phyloP scores from a whole-genome alignment of 2,329 filamentous ascomycete species.

The Arthrobotrys sinensis region DNA sequence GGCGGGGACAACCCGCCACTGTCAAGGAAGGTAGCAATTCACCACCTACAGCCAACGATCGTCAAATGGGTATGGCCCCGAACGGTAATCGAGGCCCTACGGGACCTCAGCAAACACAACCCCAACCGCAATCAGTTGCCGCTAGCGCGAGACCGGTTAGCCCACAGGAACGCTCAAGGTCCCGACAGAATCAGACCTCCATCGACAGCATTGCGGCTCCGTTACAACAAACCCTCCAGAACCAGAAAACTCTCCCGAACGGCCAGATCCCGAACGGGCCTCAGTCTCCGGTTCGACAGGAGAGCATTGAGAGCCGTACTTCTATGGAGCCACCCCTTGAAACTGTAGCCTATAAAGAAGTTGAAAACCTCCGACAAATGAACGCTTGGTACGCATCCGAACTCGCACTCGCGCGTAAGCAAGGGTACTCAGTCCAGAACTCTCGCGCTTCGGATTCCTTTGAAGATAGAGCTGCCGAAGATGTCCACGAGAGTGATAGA shows the following conservation, averaged over 20 bases:
- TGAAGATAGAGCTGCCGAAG: slow-evolving; percentile 82
- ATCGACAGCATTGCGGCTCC: slow-evolving; percentile 50
- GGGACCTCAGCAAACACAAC: slow-evolving; percentile 14
- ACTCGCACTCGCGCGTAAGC: slow-evolving; percentile 88
- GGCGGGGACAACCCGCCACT: slow-evolving; percentile 33
- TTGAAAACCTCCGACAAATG: slow-evolving; percentile 85
- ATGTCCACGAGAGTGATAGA: slow-evolving; percentile 91
- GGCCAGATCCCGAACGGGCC: slow-evolving; percentile 47
- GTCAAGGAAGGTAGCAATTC: slow-evolving; percentile 47
- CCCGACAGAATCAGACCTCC: slow-evolving; percentile 61
- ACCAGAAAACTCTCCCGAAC: slow-evolving; percentile 44
- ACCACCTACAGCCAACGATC: slow-evolving; percentile 61
- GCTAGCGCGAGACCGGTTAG: slow-evolving; percentile 32
- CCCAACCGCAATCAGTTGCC: slow-evolving; percentile 7
- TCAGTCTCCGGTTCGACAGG: slow-evolving; percentile 46
- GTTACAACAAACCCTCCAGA: slow-evolving; percentile 42
- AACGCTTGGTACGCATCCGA: slow-evolving; percentile 99
- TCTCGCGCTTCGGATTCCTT: slow-evolving; percentile 78
- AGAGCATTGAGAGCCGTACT: slow-evolving; percentile 37
- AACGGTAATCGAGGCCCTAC: slow-evolving; percentile 51
- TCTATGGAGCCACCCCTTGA: slow-evolving; percentile 25
- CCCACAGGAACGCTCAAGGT: slow-evolving; percentile 62
- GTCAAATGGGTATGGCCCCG: slow-evolving; percentile 16
- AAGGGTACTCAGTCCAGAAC: slow-evolving; percentile 83
- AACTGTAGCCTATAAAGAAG: slow-evolving; percentile 75